A percentile compares a stretch with the other conserved stretches of the same genome.
phyloP scores from a whole-genome alignment of 371 early-diverging fungal genomes.

The Mucor circinelloides region DNA sequence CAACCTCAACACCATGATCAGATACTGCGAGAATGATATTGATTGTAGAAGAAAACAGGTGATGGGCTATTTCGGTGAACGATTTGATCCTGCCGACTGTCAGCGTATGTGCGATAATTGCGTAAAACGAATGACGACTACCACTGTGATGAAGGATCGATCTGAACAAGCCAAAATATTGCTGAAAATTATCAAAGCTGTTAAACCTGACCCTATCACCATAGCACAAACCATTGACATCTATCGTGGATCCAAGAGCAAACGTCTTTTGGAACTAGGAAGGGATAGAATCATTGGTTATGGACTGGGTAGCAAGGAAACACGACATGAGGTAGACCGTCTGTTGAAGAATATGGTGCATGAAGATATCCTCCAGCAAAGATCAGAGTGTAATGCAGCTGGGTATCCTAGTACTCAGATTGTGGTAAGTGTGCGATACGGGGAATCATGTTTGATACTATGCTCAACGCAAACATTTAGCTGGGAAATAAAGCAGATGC shows the following conservation, averaged over 20 bases:
- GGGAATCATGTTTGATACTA: neutral
- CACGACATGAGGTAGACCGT: slow-evolving; percentile 13
- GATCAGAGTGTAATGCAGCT: slow-evolving; percentile 6
- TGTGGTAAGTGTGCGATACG: slow-evolving; percentile 6
- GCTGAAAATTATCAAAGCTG: slow-evolving; percentile 49
- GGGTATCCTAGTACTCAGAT: slow-evolving; percentile 27
- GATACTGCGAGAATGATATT: slow-evolving; percentile 92
- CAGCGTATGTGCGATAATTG: slow-evolving; percentile 96
- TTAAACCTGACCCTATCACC: slow-evolving; percentile 65
- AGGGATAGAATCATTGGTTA: slow-evolving; percentile 56
- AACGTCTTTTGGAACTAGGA: slow-evolving; percentile 54
- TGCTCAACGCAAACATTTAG: neutral
- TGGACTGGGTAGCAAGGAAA: slow-evolving; percentile 61
- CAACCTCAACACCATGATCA: slow-evolving; percentile 89
- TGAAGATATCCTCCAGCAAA: slow-evolving; percentile 6
- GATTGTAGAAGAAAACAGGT: slow-evolving; percentile 96
- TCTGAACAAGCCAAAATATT: slow-evolving; percentile 62
- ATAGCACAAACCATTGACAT: slow-evolving; percentile 77
- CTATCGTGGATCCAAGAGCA: slow-evolving; percentile 73
- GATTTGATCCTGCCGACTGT: slow-evolving; percentile 74
- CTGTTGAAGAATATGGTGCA: slow-evolving; percentile 12
- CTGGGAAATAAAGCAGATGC: neutral
- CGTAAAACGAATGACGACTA: slow-evolving; percentile 29
- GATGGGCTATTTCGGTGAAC: slow-evolving; percentile 95
- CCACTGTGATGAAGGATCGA: slow-evolving; percentile 44